Conservation (phyloP, 208 protist species). For the Acanthamoeba divionensis region DNA sequence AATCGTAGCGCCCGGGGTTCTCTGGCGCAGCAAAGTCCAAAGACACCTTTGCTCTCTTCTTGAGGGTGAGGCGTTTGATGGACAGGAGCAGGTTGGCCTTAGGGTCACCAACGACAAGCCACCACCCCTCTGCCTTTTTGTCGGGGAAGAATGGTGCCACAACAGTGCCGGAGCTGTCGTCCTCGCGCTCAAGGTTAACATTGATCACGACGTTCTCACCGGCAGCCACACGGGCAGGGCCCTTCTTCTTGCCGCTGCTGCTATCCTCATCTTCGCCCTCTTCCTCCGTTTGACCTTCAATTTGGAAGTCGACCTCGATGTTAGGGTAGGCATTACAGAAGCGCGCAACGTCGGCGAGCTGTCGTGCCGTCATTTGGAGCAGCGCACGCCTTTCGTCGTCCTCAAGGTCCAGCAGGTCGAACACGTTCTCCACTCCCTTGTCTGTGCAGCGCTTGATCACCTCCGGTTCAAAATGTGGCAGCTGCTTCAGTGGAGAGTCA, state of each 20-base stretch:
- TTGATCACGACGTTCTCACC: background rate
- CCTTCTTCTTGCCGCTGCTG: background rate
- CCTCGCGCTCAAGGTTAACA: constrained; percentile 15
- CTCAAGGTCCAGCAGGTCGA: constrained; percentile 85
- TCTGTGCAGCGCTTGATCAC: constrained; percentile 60
- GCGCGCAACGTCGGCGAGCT: constrained; percentile 77
- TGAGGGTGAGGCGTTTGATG: constrained; percentile 84
- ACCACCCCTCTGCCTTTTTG: constrained; percentile 86
- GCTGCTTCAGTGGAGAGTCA: constrained; percentile 83
- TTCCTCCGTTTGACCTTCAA: background rate
- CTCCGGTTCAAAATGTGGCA: constrained; percentile 81
- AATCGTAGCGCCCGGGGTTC: constrained; percentile 65
- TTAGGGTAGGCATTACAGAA: constrained; percentile 85
- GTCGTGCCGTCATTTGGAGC: constrained; percentile 74
- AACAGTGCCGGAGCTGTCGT: constrained; percentile 9
- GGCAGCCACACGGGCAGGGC: background rate
- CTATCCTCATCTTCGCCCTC: too few species aligned
- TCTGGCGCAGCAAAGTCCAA: constrained; percentile 85
- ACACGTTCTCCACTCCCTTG: constrained; percentile 67
- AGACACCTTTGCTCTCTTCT: constrained; percentile 71
- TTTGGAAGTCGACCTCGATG: constrained; percentile 74
- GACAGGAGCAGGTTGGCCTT: constrained; percentile 73
- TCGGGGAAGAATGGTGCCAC: constrained; percentile 62
- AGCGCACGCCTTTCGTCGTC: constrained; percentile 74
- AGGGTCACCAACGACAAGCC: constrained; percentile 87